Evolutionary conservation across 345 rosid species (phyloP).

Genomic region (Aegle marmelos): DNA sequence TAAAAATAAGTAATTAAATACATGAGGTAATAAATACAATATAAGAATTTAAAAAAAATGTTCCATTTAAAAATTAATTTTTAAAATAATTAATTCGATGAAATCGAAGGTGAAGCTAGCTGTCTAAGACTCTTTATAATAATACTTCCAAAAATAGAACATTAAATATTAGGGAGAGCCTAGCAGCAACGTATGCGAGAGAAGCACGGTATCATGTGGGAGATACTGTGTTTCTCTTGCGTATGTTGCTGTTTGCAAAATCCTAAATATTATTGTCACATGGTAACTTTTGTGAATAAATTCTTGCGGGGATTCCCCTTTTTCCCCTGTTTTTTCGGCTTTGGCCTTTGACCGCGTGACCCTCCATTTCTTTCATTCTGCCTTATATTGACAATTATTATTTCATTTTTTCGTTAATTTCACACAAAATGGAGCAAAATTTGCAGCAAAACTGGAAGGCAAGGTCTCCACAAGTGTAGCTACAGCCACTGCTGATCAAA

Average conservation of each 20-base stretch:
- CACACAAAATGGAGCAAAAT: constrained; percentile 16
- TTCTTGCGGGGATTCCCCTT: not conserved
- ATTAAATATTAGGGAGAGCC: too few species aligned
- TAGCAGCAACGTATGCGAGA: too few species aligned
- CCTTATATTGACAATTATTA: not conserved
- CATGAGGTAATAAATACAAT: too few species aligned
- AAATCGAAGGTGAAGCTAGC: too few species aligned
- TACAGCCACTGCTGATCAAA: constrained; percentile 38
- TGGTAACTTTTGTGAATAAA: not conserved
- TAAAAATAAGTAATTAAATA: too few species aligned
- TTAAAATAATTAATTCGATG: too few species aligned
- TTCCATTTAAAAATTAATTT: too few species aligned
- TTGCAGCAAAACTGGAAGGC: constrained; percentile 38
- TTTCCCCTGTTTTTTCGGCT: not conserved
- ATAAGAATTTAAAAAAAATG: too few species aligned
- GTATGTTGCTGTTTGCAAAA: too few species aligned
- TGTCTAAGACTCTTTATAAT: not conserved
- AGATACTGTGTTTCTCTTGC: too few species aligned
- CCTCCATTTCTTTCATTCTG: not conserved
- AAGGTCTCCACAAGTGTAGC: constrained; percentile 32
- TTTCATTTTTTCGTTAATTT: not conserved
- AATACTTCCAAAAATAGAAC: not conserved
- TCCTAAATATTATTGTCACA: not conserved
- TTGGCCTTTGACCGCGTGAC: not conserved
- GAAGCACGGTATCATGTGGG: too few species aligned